phyloP scores from a whole-genome alignment of 139 green algal genomes.

The Cymbomonas tetramitiformis region DNA sequence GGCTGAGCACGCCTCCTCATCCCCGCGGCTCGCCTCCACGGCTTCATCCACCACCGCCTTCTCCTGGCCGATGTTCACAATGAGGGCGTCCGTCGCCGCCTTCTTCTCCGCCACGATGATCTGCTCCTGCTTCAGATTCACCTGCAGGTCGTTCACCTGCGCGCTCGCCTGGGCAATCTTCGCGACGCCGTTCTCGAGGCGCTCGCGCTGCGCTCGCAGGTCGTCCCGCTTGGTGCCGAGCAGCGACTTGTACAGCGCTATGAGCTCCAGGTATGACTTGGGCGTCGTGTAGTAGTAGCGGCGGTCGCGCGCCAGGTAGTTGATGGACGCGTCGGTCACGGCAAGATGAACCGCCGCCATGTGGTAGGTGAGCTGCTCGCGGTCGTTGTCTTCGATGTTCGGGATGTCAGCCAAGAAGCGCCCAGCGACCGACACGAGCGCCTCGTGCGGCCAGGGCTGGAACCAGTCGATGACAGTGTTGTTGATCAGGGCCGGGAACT shows the following conservation, averaged over 20 bases:
- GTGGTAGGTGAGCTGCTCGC: constrained; percentile 56
- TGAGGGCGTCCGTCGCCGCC: constrained; percentile 63
- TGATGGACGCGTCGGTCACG: constrained; percentile 31
- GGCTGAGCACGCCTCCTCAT: constrained; percentile 40
- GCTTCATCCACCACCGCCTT: constrained; percentile 66
- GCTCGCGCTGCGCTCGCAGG: constrained; percentile 47
- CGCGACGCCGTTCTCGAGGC: constrained; percentile 65
- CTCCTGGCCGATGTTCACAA: constrained; percentile 75
- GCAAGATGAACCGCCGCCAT: constrained; percentile 71
- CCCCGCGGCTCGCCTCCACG: constrained; percentile 26
- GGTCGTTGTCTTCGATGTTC: constrained; percentile 40
- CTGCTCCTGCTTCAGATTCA: constrained; percentile 69
- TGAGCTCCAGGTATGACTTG: constrained; percentile 81
- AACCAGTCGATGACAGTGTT: constrained; percentile 69
- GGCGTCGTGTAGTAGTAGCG: constrained; percentile 78
- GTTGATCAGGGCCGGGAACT: constrained; percentile 77
- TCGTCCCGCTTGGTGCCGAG: constrained; percentile 20
- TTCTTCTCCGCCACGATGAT: constrained; percentile 91
- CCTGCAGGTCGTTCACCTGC: constrained; percentile 65
- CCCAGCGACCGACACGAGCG: constrained; percentile 58
- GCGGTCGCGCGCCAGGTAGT: constrained; percentile 41
- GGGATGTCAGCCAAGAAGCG: constrained; percentile 62
- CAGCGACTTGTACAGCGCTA: constrained; percentile 64
- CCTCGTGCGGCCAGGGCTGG: constrained; percentile 66
- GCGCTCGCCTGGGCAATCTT: constrained; percentile 65